Base-by-base conservation (phyloP, 116 monocot genomes). In the Cymodocea nodosa region DNA sequence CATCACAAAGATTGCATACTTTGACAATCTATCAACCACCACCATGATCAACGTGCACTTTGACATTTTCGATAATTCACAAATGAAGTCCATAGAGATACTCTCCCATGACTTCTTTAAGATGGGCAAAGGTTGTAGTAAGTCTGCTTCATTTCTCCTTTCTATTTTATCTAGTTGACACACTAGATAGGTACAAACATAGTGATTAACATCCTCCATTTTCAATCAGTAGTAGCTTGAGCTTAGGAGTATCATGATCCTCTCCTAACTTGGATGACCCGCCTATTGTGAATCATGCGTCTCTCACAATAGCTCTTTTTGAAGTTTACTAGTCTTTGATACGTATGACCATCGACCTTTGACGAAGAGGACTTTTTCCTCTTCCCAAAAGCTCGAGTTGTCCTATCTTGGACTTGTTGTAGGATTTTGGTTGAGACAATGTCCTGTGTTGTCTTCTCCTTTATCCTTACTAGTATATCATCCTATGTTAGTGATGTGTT, bases 81-180 rank as follows among this genome's bases (percentile, higher is more conserved):
- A 6, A 9, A 39, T 39, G 39, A 39, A 39, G 39, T 0, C 39
- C 2, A 39, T 39, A 9, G 39, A 39, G 0, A 39, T 9, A 39
- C 39, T 39, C 39, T 39, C 39, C 39, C 39, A 39, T 39, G 2
- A 39, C 39, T 39, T 39, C 9, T 4, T 39, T 0, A 9, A 9
- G 39, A 39, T 39, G 4, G 4, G 39, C 7, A 1, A 9, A 1
- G 39, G 2, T 9, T 39, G 2, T 2, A 39, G 39, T 9, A 39
- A 39, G 0, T 9, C 1, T 39, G 2, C 0, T 0, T 4, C 9
- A 4, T 39, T 39, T 9, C 39, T 6, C 9, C 39, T 39, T 9
- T 39, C 37, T 37, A 6, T 37, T 40, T 69, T 69, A 56, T 69
- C 58, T 59, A 22, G 0, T 56, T 69, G 59, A 2, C 59, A 69